Base-by-base conservation (phyloP, 2,329 filamentous ascomycete species). In the Aspergillus ustus region DNA sequence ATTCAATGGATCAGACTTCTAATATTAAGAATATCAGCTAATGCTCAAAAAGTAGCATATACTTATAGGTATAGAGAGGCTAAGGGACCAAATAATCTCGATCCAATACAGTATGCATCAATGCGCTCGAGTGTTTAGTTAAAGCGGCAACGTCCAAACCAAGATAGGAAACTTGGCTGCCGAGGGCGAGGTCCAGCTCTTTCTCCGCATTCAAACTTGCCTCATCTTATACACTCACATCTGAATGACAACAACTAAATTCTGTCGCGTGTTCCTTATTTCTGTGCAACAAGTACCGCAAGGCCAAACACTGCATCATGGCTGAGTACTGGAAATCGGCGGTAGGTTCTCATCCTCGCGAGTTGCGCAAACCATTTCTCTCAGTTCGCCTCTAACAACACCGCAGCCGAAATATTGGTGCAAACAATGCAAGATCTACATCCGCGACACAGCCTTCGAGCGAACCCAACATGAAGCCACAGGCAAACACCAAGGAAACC, bases 301-400 rank as follows among this genome's bases (percentile, higher is more conserved):
- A 43, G 11, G 3, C 17, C 2, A 40, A 50, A 15, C 45, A 37
- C 46, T 43, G 54, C 37, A 48, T 43, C 52, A 98, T 99, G 95
- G 89, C 95, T 0, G 95, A 98, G 83, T 96, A 97, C 80, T 98
- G 95, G 95, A 98, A 98, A 77, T 97, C 94, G 20, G 97, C 93
- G 37, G 86, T 87, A 75, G 77, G 81, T 63, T 17, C 29, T 37
- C 25, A n/a, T 6, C 2, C 9, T 28, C 2, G 31, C 40, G 7
- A 1, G 28, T 45, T 9, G 31, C 29, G 19, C 5, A 28, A 9
- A 17, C 34, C 31, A n/a, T 51, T 13, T 11, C 43, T 31, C 11
- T 13, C 28, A 40, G 9, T 11, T 40, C 34, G 15, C 22, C 57
- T 45, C 70, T 75, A 60, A 77, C 53, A 20, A n/a, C 19, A 13